Percentiles rank a stretch among this genome's conserved stretches.
phyloP scores from a whole-genome alignment of 2,329 filamentous ascomycete species.

The Xylariaceae sp. region DNA sequence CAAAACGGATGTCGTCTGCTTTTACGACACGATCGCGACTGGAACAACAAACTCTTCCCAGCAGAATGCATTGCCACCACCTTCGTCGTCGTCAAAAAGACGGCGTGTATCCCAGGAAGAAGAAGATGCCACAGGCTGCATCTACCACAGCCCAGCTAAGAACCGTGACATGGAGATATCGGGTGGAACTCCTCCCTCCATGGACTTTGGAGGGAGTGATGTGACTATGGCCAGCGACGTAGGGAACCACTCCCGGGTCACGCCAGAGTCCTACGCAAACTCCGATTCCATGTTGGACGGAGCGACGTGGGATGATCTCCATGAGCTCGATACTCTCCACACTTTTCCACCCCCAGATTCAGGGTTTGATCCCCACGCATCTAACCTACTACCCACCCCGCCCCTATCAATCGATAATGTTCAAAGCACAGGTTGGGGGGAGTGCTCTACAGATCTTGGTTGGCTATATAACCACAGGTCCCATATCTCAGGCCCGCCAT shows the following conservation, averaged over 20 bases:
- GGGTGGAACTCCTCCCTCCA: constrained; percentile 1
- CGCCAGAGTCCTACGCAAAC: constrained; percentile 8
- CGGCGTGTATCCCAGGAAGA: constrained; percentile 7
- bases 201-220: constrained; percentile 4
- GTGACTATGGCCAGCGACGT: constrained; percentile 4
- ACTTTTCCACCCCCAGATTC: neutral
- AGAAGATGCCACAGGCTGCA: constrained; percentile 8
- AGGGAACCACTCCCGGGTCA: constrained; percentile 3
- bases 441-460: neutral
- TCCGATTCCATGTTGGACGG: constrained; percentile 5
- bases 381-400: constrained; percentile 2
- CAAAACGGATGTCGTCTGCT: constrained; percentile 15
- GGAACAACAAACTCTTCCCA: constrained; percentile 11
- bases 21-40: constrained; percentile 14
- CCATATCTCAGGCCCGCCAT: neutral
- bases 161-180: constrained; percentile 2
- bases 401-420: constrained; percentile 1
- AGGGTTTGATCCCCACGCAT: neutral
- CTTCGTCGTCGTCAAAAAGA: constrained; percentile 10
- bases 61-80: constrained; percentile 11
- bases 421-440: constrained; percentile 8
- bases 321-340: constrained; percentile 2
- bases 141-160: neutral
- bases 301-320: constrained; percentile 5
- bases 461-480: neutral